Base-by-base conservation (phyloP, 306 rosid genomes). In the Parietaria judaica region DNA sequence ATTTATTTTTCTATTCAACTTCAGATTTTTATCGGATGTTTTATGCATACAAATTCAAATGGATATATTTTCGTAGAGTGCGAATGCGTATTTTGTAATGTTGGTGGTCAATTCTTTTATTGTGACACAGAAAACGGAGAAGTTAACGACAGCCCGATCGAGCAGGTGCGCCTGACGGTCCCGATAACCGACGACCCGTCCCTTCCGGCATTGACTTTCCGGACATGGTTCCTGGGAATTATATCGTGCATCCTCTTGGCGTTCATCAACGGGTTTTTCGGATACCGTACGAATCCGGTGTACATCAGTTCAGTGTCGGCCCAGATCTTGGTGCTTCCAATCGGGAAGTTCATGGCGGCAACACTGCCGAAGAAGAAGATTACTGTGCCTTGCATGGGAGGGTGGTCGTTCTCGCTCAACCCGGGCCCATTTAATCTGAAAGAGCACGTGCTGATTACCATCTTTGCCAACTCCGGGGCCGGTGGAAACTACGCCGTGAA, bases 301-400 rank as follows among this genome's bases (percentile, higher is more conserved):
- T 65, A 0, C 1, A 8, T 92, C 36, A 67, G 90, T 0, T 76
- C 95, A 0, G 85, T 88, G 5, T 75, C 98, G 1, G 92, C 88
- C 0, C 98, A 92, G 46, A 92, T 92, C 61, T 54, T 85, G 13
- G 73, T 76, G 3, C 88, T 92, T 0, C 96, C 98, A 14, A 7
- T 82, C 0, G 98, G 98, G 8, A 85, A 80, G 72, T n/a, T 92
- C 12, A 85, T 92, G 98, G 98, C 96, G 15, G 83, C 86, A 35
- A 72, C 81, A 1, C 79, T 92, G 10, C 96, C 98, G 8, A 51
- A 56, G 0, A 75, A 6, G 7, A 0, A 3, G 2, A 9, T 81
- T 6, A 36, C 3, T 5, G 6, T 85, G 3, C 96, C 98, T 0
- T 31, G 80, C 6, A 81, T 89, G 2, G 74, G 67, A 0, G 82